Percentiles rank a stretch among this genome's conserved stretches.
Conservation (phyloP, 352 stramenopile species). For the Phytophthora cryptogea region DNA sequence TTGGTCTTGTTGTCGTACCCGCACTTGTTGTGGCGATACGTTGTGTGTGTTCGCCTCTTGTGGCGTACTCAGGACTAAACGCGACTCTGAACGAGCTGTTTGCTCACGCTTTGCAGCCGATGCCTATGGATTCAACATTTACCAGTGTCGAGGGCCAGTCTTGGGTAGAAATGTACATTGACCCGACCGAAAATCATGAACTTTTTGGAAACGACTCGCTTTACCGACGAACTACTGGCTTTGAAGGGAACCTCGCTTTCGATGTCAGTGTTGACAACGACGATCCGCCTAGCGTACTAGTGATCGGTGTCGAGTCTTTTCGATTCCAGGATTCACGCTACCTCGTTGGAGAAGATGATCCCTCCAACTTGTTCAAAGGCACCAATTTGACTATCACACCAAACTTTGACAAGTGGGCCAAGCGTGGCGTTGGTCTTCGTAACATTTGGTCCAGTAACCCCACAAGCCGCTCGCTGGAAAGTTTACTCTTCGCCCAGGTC, state of each 20-base stretch:
- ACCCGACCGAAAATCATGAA: constrained; percentile 18
- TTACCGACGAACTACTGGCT: constrained; percentile 34
- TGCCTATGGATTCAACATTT: constrained; percentile 6
- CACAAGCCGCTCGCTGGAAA: constrained; percentile 60
- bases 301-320: constrained; percentile 60
- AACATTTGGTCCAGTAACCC: constrained; percentile 64
- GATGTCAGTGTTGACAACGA: constrained; percentile 36
- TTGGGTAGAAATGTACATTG: constrained; percentile 16
- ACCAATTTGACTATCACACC: constrained; percentile 42
- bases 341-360: constrained; percentile 45
- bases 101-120: constrained; percentile 16
- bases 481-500: constrained; percentile 54
- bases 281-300: constrained; percentile 49
- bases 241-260: constrained; percentile 46
- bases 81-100: constrained; percentile 22
- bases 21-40: constrained; percentile 15
- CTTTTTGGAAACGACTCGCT: constrained; percentile 18
- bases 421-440: constrained; percentile 47
- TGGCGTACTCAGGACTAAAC: constrained; percentile 17
- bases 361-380: constrained; percentile 40
- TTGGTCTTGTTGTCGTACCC: constrained; percentile 4
- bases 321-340: constrained; percentile 55
- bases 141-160: constrained; percentile 8
- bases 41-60: constrained; percentile 7
- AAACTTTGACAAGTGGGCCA: constrained; percentile 53